Evolutionary conservation across 192 early-diverging fungal genomes (phyloP).

Genomic region (Entomortierella beljakovae): DNA sequence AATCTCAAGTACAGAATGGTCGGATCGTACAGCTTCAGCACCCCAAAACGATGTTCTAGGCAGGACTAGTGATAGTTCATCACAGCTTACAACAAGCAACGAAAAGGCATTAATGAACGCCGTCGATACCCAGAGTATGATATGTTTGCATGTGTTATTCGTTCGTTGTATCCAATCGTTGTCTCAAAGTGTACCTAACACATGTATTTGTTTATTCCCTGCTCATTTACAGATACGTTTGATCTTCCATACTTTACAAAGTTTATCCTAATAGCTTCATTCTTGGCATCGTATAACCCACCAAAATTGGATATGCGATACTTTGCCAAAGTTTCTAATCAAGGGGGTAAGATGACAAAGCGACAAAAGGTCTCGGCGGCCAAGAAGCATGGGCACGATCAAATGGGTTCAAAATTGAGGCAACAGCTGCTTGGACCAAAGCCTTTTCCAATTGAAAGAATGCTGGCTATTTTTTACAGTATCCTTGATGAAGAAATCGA

Average conservation of each 20-base stretch:
- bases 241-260: constrained; percentile 92
- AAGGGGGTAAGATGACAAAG: constrained; percentile 60
- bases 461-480: constrained; percentile 97
- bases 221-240: constrained; percentile 59
- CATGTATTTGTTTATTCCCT: background rate
- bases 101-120: constrained; percentile 42
- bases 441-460: constrained; percentile 93
- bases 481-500: constrained; percentile 80
- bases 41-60: constrained; percentile 16
- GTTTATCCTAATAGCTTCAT: constrained; percentile 90
- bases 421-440: constrained; percentile 94
- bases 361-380: constrained; percentile 48
- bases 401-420: constrained; percentile 60
- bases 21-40: constrained; percentile 49
- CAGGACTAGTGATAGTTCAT: constrained; percentile 2
- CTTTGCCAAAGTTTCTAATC: constrained; percentile 75
- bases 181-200: background rate
- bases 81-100: constrained; percentile 5
- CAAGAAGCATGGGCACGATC: constrained; percentile 46
- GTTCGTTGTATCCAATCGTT: background rate
- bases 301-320: constrained; percentile 85
- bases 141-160: too few species aligned
- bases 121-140: constrained; percentile 35
- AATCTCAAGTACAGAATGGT: constrained; percentile 90
- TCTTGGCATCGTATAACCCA: constrained; percentile 95